Base-by-base conservation (phyloP, 192 early-diverging fungal genomes). In the Podila minutissima region DNA sequence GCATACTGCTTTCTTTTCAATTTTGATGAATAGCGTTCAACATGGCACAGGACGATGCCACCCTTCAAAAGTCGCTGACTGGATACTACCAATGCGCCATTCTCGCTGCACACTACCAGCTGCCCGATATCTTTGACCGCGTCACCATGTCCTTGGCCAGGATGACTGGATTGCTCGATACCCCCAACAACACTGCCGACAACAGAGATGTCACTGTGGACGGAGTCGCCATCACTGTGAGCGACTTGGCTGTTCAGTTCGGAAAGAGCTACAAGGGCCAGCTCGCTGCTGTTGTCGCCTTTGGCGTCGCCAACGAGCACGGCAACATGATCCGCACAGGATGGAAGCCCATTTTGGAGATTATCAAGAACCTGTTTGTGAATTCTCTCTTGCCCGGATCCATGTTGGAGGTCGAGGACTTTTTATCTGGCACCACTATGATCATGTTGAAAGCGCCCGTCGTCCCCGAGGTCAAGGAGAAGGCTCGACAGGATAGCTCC, bases 221-320 rank as follows among this genome's bases (percentile, higher is more conserved):
- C 1, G 83, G 83, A 53, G 60, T 72, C 11, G 85, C 86, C 20
- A 82, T 88, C 46, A 85, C 86, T 6, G 79, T 95, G 17, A 92
- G 92, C 17, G 86, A 91, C 41, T 71, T 89, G 51, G 87, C 92
- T 0, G 89, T 97, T 24, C 93, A 96, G 48, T 94, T 99, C 89
- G 97, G 97, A 64, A 86, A 90, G 46, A 95, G 93, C 71, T 94
- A 94, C 71, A 91, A 92, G 51, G 93, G 93, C n/a, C 97, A 98
- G 84, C 85, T 97, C 60, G 96, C 95, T 7, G 88, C 95, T 51
- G 93, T 97, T 8, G 86, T 97, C n/a, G 86, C 96, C 67, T 95
- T 98, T 83, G 92, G 89, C 31, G 85, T 96, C 57, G 86, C 88
- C 51, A 83, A 75, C 48, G 86, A 95, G 81, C 86, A 91, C 84